phyloP scores from a whole-genome alignment of 306 rosid species.

The Malus sieversii region DNA sequence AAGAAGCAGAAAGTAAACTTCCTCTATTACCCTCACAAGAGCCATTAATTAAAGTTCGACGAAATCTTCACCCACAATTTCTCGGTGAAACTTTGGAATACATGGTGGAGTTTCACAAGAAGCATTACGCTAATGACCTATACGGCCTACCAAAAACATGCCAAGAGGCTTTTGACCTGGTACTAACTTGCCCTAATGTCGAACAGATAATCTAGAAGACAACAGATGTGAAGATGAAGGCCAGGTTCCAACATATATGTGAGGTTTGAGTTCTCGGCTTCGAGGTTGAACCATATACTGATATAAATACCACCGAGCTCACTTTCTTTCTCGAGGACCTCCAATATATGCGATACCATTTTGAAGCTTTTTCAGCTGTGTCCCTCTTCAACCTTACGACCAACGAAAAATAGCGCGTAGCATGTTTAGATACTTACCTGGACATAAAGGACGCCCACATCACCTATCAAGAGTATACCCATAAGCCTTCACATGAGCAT shows the following conservation, averaged over 20 bases:
- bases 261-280: too few species aligned
- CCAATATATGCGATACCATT: too few species aligned
- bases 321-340: too few species aligned
- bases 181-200: fast-evolving
- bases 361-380: fast-evolving
- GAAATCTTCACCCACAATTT: fast-evolving
- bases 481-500: fast-evolving
- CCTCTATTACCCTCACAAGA: fast-evolving
- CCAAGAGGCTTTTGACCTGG: fast-evolving
- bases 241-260: too few species aligned
- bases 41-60: fast-evolving
- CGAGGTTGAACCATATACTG: too few species aligned
- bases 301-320: too few species aligned
- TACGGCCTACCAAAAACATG: fast-evolving
- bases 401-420: fast-evolving
- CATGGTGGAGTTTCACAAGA: too few species aligned
- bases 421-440: fast-evolving
- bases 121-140: fast-evolving
- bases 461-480: fast-evolving
- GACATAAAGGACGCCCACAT: fast-evolving
- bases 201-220: fast-evolving
- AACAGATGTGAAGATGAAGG: fast-evolving
- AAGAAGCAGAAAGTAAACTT: too few species aligned
- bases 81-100: fast-evolving
- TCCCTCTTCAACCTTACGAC: fast-evolving